Evolutionary conservation across 345 rosid genomes (phyloP), one percentile per base, ranked within the genome.

Genomic region (Mercurialis annua): DNA sequence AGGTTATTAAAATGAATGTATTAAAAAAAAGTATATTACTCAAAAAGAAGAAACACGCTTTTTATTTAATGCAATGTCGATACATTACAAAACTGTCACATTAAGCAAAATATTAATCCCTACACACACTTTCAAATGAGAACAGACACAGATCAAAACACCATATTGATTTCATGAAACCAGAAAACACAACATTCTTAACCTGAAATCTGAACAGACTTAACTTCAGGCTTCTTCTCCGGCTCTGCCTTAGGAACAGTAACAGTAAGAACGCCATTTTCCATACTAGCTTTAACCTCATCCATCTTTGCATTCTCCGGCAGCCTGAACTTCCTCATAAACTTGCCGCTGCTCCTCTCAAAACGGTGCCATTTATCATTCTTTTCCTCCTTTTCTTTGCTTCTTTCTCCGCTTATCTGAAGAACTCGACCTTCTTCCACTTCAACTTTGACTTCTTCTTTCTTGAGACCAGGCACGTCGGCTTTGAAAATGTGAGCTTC

Each of bases 401-500:
- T 68, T 65, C 69, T 67, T 59, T 73, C 77, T 12, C 77, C 77
- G 3, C 71, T 62, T 40, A 67, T 67, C 71, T 62, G 77, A 57
- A 67, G 64, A 21, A 67, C 34, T 17, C 72, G 54, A n/a, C 72
- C 77, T 54, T 74, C 77, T 52, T 74, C 69, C 56, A 74, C 61
- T 44, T 68, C 73, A 14, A 68, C 76, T 27, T 67, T 73, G 42
- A 67, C 72, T 47, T 67, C 76, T 12, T 67, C 68, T 48, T 73
- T 73, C 76, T 54, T 61, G 55, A 67, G 20, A 18, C 68, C 68
- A 0, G 69, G 77, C 9, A 74, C 42, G 50, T 69, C 78, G 9
- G 71, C 74, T 58, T 65, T 69, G 74, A 75, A 75, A 6, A 75
- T n/a, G 67, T 69, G 71, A 24, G 71, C 71, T 43, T 51, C 74